Evolutionary conservation across 2,329 filamentous ascomycete genomes (phyloP).

Genomic region (Penicillium sp.): DNA sequence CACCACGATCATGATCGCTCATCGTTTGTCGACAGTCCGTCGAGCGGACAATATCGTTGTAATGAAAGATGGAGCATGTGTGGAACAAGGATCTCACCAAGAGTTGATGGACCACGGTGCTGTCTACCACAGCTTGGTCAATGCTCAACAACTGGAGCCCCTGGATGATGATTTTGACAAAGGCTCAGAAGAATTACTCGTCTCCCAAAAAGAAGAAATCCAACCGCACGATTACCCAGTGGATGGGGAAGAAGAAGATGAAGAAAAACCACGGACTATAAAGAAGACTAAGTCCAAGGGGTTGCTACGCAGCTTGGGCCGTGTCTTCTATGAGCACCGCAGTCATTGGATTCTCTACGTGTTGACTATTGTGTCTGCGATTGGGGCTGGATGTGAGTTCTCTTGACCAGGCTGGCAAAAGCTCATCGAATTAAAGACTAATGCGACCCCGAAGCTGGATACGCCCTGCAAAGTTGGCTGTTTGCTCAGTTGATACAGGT

Average conservation of each 20-base stretch:
- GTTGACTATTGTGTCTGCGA: neutral
- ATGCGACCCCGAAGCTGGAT: conserved; percentile 21
- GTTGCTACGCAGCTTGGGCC: neutral
- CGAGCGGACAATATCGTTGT: conserved; percentile 80
- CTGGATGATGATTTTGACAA: neutral
- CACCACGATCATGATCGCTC: conserved; percentile 77
- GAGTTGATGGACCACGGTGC: conserved; percentile 64
- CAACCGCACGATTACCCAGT: neutral
- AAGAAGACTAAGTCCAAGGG: neutral
- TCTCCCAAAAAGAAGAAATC: conserved; percentile 1
- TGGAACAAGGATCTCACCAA: conserved; percentile 76
- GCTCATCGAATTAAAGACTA: neutral
- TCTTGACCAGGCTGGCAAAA: neutral
- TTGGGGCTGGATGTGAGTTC: conserved; percentile 7
- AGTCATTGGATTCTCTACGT: conserved; percentile 3
- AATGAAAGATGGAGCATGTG: conserved; percentile 67
- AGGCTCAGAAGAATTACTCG: neutral
- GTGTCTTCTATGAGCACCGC: neutral
- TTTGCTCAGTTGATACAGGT: conserved; percentile 53
- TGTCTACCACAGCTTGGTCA: conserved; percentile 68
- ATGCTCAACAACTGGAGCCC: conserved; percentile 39
- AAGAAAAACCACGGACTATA: neutral
- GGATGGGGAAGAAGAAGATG: neutral
- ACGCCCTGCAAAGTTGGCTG: conserved; percentile 42
- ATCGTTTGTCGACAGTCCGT: conserved; percentile 70